Evolutionary conservation across 2,329 filamentous ascomycete species (phyloP), one percentile per base, ranked within the genome.

Genomic region (Diplodia intermedia): DNA sequence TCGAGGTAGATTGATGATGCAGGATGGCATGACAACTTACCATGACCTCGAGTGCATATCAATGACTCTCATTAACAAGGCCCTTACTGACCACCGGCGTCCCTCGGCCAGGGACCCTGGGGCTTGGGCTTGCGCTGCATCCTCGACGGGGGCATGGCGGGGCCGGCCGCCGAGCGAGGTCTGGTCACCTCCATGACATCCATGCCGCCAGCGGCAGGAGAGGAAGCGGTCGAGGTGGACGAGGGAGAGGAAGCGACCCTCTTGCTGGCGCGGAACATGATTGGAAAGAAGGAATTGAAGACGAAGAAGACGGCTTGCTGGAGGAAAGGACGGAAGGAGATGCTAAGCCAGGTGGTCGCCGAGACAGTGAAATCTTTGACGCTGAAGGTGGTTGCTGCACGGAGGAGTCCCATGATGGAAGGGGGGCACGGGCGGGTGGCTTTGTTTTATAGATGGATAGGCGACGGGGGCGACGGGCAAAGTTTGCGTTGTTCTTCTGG

Each of bases 231-330:
- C 26, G 56, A 12, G 18, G 57, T 6, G 18, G 56, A 5, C 11
- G 57, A 20, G 8, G 36, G 12, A 15, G 38, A 33, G 23, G 40
- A 20, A 15, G 38, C 8, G 31, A 33, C 57, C 15, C 57, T 63
- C 60, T 63, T 63, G 60, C 20, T 49, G 31, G 60, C 47, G 20
- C 47, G 50, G 60, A 52, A 63, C 60, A 63, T 63, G 60, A 63
- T 63, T 63, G 60, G 60, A 26, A 63, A 52, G 29, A 63, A 26
- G 60, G 60, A 63, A 52, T 63, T 63, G 60, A 63, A 52, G 60
- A 63, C 29, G 47, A 63, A 63, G 31, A 52, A 57, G 54, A 23
- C 38, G 54, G 54, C 36, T 40, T 57, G 54, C 12, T 57, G 43
- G 60, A 63, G n/a, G 31, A 52, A 52, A 52, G 60, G 60, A 38